Percentiles rank a stretch among this genome's conserved stretches.
These are phyloP conservation scores for Neurospora africana DNA, from an alignment of 495 filamentous ascomycete genomes.

Conservation along the genomic window DNA sequence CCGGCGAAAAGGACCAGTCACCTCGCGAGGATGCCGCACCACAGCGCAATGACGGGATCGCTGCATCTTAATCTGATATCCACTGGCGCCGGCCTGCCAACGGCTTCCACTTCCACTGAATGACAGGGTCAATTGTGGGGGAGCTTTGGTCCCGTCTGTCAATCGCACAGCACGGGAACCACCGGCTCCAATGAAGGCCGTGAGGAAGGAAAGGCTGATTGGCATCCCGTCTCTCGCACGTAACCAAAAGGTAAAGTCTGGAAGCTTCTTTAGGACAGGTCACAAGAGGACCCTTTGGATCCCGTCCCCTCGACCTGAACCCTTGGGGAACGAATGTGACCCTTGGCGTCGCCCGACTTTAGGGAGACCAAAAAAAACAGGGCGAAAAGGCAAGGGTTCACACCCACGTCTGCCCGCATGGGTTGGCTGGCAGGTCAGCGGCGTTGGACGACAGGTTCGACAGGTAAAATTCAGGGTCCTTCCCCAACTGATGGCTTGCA, in stretches of 20 bases:
- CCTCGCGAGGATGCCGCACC: too few species aligned
- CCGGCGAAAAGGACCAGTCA: too few species aligned
- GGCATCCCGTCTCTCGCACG: neutral
- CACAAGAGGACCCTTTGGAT: neutral
- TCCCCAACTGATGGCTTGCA: conserved; percentile 23
- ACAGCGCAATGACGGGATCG: conserved; percentile 10
- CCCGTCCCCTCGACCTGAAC: neutral
- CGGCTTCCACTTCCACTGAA: neutral
- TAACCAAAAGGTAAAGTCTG: neutral
- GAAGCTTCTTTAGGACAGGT: neutral
- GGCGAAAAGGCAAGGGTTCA: neutral
- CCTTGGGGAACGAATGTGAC: neutral
- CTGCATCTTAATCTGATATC: conserved; percentile 1
- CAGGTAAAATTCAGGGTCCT: conserved; percentile 22
- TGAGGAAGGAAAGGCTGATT: neutral
- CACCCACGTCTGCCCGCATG: neutral
- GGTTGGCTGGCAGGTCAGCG: neutral
- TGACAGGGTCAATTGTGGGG: neutral
- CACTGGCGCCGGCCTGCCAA: neutral
- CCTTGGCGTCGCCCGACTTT: neutral
- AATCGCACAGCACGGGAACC: neutral
- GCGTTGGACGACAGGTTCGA: neutral
- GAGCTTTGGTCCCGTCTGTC: neutral
- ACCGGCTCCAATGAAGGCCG: neutral
- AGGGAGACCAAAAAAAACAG: neutral